These are phyloP conservation scores for Lathyrus oleraceus DNA, from an alignment of 306 rosid species.

Conservation along the genomic window DNA sequence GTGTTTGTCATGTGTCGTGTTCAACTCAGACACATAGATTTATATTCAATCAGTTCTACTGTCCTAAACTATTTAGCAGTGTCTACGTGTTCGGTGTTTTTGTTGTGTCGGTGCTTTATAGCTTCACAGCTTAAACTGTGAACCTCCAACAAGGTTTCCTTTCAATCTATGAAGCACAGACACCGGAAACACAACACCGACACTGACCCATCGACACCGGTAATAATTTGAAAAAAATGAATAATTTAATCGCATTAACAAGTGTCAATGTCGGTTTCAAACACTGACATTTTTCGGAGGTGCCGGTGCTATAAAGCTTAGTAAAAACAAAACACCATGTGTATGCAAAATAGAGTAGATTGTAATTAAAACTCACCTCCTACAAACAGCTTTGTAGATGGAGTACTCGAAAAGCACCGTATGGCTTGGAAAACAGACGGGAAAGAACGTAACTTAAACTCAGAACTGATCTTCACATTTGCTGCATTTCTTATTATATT, in stretches of 20 bases:
- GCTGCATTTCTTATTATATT: conserved; percentile 59
- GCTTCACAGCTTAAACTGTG: background rate
- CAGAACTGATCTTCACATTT: conserved; percentile 47
- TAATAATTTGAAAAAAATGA: no score
- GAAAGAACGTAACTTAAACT: conserved; percentile 40
- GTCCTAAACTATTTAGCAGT: background rate
- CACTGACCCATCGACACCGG: no score
- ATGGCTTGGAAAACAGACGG: conserved; percentile 60
- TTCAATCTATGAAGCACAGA: background rate
- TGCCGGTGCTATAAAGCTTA: no score
- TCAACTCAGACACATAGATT: background rate
- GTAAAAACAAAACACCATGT: background rate
- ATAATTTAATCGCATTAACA: no score
- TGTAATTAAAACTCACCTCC: conserved; percentile 64
- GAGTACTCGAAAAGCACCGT: conserved; percentile 58
- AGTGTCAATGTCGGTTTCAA: no score
- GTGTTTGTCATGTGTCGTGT: background rate
- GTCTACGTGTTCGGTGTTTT: background rate
- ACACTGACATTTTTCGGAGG: no score
- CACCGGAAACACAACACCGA: no score
- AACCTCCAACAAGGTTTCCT: background rate
- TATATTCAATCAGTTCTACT: background rate
- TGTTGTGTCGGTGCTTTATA: background rate
- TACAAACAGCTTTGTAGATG: conserved; percentile 65
- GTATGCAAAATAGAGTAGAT: background rate